Evolutionary conservation across 2,329 filamentous ascomycete species (phyloP), one percentile per base, ranked within the genome.

Genomic region (Xylaria sp.): DNA sequence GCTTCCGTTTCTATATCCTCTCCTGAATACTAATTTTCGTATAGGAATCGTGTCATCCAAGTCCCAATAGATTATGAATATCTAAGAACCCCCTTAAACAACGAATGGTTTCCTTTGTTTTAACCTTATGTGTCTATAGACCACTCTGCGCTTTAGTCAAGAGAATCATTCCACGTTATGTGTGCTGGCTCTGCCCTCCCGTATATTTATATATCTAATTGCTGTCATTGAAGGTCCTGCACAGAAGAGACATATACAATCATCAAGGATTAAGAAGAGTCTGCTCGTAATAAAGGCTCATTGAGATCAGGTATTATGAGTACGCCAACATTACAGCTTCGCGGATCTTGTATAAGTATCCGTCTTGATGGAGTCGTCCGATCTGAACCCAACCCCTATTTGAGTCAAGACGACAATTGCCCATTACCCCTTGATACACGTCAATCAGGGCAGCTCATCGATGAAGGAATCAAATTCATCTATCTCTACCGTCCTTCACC

Each of bases 21-120:
- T 37, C 11, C 9, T 51, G 49, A 13, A 55, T 63, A 66, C 78
- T 79, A 74, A 79, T 71, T 6, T 13, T 2, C 13, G 30, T 57
- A 18, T 73, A 87, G 84, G 79, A 76, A 87, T 87, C 70, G 79
- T 87, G 69, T 76, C 82, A 63, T 77, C 83, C 73, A 87, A 87
- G 79, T 76, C 82, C 68, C 78, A 86, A 83, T 87, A 86, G 76
- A 81, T 74, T 71, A 65, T 16, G 34, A 53, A 63, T 62, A 69
- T 65, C 67, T 70, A 68, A 71, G 69, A 70, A 68, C 72, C 67
- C 64, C 65, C 63, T 62, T 63, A 66, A 66, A 65, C 64, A 67
- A 64, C 65, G 60, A 63, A 73, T 73, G 70, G 72, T 82, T 81
- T 76, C 77, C 75, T 83, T 82, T 83, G 78, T 82, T 70, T 66